Conservation (phyloP, 805 yeast species). For the Metschnikowia similis region DNA sequence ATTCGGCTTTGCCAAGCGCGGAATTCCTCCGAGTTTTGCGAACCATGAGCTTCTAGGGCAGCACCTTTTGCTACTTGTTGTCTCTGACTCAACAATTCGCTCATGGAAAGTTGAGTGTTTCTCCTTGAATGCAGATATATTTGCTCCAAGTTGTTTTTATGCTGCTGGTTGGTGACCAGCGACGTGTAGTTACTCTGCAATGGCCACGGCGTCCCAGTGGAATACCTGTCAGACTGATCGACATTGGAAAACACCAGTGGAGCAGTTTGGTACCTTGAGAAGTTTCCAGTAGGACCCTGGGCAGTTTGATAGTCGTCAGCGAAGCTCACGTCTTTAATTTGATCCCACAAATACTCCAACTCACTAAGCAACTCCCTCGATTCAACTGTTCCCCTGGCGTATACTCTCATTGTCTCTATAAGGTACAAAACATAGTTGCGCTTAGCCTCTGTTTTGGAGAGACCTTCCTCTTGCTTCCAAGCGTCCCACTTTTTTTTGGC, state of each 20-base stretch:
- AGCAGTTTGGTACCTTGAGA: slow-evolving; percentile 8
- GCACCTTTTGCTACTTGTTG: slow-evolving; percentile 16
- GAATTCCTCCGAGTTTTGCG: slow-evolving; percentile 34
- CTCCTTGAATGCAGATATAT: slow-evolving; percentile 43
- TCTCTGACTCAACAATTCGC: slow-evolving; percentile 31
- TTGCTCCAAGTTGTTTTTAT: slow-evolving; percentile 35
- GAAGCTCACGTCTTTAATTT: slow-evolving; percentile 48
- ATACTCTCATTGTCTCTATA: slow-evolving; percentile 66
- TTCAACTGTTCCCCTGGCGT: slow-evolving; percentile 64
- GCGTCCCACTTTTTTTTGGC: slow-evolving; percentile 79
- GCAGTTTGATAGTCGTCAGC: slow-evolving; percentile 21
- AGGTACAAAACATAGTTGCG: slow-evolving; percentile 61
- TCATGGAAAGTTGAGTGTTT: slow-evolving; percentile 31
- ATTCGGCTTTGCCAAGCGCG: slow-evolving; percentile 53
- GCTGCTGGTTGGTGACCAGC: slow-evolving; percentile 25
- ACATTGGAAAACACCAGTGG: slow-evolving; percentile 14
- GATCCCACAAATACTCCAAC: slow-evolving; percentile 72
- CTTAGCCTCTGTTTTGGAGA: slow-evolving; percentile 68
- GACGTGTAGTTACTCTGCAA: slow-evolving; percentile 25
- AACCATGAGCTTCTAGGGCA: slow-evolving; percentile 3
- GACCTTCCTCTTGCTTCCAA: slow-evolving; percentile 73
- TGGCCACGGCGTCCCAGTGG: slow-evolving; percentile 36
- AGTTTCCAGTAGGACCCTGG: neutral
- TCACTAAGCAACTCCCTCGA: slow-evolving; percentile 63
- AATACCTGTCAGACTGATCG: slow-evolving; percentile 32